Percentiles rank a stretch among this genome's conserved stretches.
phyloP scores from a whole-genome alignment of 169 alveolate species.

The Plasmodium sp. region DNA sequence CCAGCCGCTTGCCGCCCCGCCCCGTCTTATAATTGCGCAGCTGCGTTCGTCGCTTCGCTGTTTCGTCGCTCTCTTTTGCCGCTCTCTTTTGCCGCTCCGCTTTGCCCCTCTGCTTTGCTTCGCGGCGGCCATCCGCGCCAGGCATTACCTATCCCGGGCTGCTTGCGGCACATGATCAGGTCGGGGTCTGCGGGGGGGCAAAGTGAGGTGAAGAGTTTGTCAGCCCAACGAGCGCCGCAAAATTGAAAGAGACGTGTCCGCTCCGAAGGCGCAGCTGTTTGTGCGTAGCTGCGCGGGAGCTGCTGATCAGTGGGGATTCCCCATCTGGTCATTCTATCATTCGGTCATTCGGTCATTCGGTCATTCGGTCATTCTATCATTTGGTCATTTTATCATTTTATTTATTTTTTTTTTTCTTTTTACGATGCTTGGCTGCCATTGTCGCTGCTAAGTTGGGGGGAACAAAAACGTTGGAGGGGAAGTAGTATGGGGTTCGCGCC shows the following conservation, averaged over 20 bases:
- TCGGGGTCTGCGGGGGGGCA: conserved; percentile 90
- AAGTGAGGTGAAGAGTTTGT: background rate
- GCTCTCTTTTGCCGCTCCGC: too few relatives aligned
- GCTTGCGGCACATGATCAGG: conserved; percentile 98
- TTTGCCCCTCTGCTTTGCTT: background rate
- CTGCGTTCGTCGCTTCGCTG: background rate
- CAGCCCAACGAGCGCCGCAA: background rate
- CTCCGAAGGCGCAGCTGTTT: background rate
- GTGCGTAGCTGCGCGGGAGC: background rate
- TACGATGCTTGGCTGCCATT: conserved; percentile 7
- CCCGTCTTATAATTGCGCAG: too few relatives aligned
- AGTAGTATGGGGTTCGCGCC: background rate
- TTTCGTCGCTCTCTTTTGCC: background rate
- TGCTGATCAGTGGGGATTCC: background rate
- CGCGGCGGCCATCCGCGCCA: background rate
- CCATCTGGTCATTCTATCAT: background rate
- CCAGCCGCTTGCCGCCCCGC: background rate
- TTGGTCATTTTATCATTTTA: background rate
- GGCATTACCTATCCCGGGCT: conserved; percentile 96
- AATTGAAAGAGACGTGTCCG: background rate
- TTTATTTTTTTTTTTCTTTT: background rate
- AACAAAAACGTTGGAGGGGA: background rate
- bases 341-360: too few relatives aligned
- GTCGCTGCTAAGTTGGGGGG: background rate
- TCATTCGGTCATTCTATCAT: too few relatives aligned